Percentiles rank a stretch among this genome's conserved stretches.
These are phyloP conservation scores for Kitagawia praeruptora DNA, from an alignment of 129 eudicot species.

Conservation along the genomic window DNA sequence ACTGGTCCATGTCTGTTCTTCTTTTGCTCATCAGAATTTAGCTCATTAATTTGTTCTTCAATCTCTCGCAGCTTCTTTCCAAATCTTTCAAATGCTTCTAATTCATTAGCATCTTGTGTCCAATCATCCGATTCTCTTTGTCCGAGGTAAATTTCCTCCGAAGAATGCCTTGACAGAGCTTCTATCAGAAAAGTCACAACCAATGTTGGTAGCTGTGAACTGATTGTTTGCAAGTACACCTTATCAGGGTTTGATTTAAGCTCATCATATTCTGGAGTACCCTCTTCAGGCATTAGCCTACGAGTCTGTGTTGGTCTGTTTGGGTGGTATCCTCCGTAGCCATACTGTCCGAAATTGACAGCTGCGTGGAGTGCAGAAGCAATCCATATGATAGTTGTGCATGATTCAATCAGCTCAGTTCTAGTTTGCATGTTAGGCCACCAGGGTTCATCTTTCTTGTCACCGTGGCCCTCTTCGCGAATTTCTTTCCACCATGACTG, in stretches of 20 bases:
- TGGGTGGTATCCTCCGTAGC: conserved; percentile 42
- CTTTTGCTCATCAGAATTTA: conserved; percentile 25
- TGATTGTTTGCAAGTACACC: conserved; percentile 27
- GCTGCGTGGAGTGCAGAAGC: conserved; percentile 64
- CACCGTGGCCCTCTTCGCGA: conserved; percentile 48
- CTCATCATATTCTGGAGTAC: conserved; percentile 31
- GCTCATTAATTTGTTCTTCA: conserved; percentile 22
- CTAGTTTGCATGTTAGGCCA: conserved; percentile 42
- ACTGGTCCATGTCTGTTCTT: conserved; percentile 39
- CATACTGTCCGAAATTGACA: conserved; percentile 53
- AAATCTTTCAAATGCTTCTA: conserved; percentile 35
- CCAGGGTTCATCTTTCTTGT: conserved; percentile 44
- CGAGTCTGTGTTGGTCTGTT: conserved; percentile 46
- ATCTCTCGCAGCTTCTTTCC: conserved; percentile 27
- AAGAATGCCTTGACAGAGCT: conserved; percentile 40
- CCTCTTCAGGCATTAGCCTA: conserved; percentile 35
- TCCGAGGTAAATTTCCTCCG: conserved; percentile 46
- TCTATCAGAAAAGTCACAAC: conserved; percentile 36
- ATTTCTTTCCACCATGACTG: conserved; percentile 55
- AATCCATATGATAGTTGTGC: conserved; percentile 50
- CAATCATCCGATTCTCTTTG: conserved; percentile 40
- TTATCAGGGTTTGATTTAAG: conserved; percentile 23
- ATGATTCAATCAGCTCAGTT: conserved; percentile 20
- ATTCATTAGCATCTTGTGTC: conserved; percentile 36
- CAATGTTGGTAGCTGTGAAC: conserved; percentile 28